Base-by-base conservation (phyloP, 495 filamentous ascomycete species). In the Trypethelium eluteriae region DNA sequence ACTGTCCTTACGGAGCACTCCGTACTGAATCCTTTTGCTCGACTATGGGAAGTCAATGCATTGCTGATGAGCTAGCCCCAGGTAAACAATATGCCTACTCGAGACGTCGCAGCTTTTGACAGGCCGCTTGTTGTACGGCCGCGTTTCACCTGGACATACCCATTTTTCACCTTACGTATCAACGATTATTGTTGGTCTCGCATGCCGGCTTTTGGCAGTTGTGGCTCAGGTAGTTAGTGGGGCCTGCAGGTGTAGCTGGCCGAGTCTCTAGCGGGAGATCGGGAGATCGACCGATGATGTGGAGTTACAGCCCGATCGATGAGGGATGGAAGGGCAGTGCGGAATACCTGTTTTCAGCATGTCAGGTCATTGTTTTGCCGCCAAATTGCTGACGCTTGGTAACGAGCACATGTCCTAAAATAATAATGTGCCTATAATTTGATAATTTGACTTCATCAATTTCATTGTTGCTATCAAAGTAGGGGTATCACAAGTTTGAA, bases 261-360 rank as follows among this genome's bases (percentile, higher is more conserved):
- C 53, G 10, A 59, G 34, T 18, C 32, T n/a, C 53, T 36, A 18
- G 3, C 32, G 53, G 53, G 53, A 59, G 53, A 59, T 10, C 32
- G 53, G 53, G 53, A 59, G 4, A 59, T 59, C 53, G 53, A 59
- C 32, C 41, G 53, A 59, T 59, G 49, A 53, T 59, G 53, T 59
- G 53, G 53, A 59, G 53, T 36, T 36, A 6, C 25, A 36, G 7
- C 3, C 53, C 53, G 53, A 59, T 59, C 53, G 53, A 59, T 59
- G 53, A 59, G 41, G 41, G 41, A 14, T 44, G 7, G 25, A 25
- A 25, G 25, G 25, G 25, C 25, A 25, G 25, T 25, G 25, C 25
- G 25, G 25, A 44, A 44, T 44, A 14, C 41, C 41, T 14, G 41
- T 7, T 14, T 44, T 44, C 41, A 7, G 14, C 41, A 44, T 14